Evolutionary conservation across 2,329 filamentous ascomycete species (phyloP).

Genomic region (Xylariaceae sp.): DNA sequence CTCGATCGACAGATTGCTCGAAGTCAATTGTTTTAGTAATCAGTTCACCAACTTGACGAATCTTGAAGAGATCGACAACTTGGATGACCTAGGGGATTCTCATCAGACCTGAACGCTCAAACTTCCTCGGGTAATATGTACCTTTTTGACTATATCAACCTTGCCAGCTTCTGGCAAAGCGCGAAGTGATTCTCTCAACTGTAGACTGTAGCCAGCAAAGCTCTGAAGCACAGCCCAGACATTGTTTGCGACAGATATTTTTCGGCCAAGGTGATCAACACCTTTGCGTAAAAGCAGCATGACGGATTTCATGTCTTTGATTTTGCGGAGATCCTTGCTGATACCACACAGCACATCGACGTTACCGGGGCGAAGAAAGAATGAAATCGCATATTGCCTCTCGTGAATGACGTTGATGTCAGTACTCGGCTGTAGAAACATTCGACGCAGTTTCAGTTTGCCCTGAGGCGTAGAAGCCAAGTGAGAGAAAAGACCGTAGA

Average conservation of each 20-base stretch:
- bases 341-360: conserved; percentile 49
- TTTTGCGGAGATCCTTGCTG: conserved; percentile 56
- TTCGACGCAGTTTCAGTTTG: conserved; percentile 64
- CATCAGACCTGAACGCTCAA: not conserved
- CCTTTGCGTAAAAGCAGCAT: conserved; percentile 73
- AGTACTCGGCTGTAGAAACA: conserved; percentile 73
- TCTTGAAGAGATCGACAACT: conserved; percentile 55
- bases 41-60: conserved; percentile 55
- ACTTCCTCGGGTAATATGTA: too few species aligned
- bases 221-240: conserved; percentile 67
- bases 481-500: conserved; percentile 76
- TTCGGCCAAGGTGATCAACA: conserved; percentile 49
- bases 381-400: conserved; percentile 63
- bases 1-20: conserved; percentile 64
- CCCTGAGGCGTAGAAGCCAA: conserved; percentile 76
- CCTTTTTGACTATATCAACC: conserved; percentile 48
- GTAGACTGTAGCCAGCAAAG: conserved; percentile 68
- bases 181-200: conserved; percentile 59
- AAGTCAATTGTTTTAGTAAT: conserved; percentile 78
- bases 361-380: conserved; percentile 66
- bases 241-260: conserved; percentile 54
- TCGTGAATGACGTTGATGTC: conserved; percentile 63
- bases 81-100: conserved; percentile 30
- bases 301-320: conserved; percentile 69
- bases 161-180: conserved; percentile 50